These are phyloP conservation scores for Colletotrichum somersetense DNA, from an alignment of 2,329 filamentous ascomycete genomes.

Conservation along the genomic window DNA sequence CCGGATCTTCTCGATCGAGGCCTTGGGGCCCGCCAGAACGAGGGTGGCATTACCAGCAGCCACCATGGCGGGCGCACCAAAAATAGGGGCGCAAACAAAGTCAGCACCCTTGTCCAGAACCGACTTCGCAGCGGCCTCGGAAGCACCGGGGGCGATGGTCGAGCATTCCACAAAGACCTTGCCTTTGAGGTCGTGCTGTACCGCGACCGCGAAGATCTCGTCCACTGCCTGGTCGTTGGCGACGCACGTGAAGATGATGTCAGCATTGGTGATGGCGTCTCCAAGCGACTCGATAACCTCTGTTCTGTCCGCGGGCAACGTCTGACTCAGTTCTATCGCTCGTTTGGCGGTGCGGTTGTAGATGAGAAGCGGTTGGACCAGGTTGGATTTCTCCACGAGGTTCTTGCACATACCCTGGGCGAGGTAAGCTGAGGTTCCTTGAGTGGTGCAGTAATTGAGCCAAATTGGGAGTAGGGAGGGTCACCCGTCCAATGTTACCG, in stretches of 20 bases:
- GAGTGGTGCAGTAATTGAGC: conserved; percentile 42
- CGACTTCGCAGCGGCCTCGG: conserved; percentile 72
- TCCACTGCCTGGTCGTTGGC: conserved; percentile 82
- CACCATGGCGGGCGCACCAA: conserved; percentile 78
- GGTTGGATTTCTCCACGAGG: conserved; percentile 80
- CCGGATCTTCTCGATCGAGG: conserved; percentile 71
- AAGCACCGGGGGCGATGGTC: conserved; percentile 87
- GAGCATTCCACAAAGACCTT: conserved; percentile 92
- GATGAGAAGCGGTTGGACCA: conserved; percentile 78
- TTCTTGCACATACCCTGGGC: conserved; percentile 85
- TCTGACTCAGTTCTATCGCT: conserved; percentile 72
- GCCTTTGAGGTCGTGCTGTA: conserved; percentile 68
- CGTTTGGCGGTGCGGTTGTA: conserved; percentile 83
- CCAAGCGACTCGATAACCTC: conserved; percentile 73
- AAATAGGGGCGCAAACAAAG: conserved; percentile 80
- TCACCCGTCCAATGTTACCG: conserved; percentile 87
- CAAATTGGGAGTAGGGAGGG: conserved; percentile 46
- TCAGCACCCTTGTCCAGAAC: conserved; percentile 72
- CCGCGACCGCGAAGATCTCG: conserved; percentile 68
- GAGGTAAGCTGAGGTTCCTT: conserved; percentile 28
- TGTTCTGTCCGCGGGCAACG: conserved; percentile 71
- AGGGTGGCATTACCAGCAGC: conserved; percentile 78
- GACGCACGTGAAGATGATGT: conserved; percentile 87
- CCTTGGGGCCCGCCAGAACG: conserved; percentile 76
- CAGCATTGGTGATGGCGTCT: conserved; percentile 75